Evolutionary conservation across 805 yeast genomes (phyloP).

Genomic region (Maudiozyma serrabonitensis): DNA sequence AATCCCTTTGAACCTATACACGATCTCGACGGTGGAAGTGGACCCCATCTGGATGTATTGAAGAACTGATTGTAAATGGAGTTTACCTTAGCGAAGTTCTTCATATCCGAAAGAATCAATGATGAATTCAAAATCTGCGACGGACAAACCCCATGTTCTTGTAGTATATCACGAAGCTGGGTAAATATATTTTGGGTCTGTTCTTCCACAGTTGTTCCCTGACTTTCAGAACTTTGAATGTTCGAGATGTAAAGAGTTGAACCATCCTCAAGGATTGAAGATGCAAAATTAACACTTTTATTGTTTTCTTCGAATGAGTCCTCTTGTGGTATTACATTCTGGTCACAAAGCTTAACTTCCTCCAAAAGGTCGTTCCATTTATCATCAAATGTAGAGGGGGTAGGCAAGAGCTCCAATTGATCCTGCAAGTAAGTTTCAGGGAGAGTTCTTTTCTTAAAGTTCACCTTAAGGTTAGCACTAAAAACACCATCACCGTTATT

Average conservation of each 20-base stretch:
- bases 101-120: slow-evolving; percentile 55
- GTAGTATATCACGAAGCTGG: slow-evolving; percentile 32
- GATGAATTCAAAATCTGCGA: slow-evolving; percentile 51
- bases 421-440: slow-evolving; percentile 12
- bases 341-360: not conserved
- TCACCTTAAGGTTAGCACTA: slow-evolving; percentile 49
- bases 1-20: slow-evolving; percentile 60
- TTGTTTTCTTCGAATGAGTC: slow-evolving; percentile 11
- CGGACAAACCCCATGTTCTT: slow-evolving; percentile 26
- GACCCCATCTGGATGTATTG: slow-evolving; percentile 27
- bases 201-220: slow-evolving; percentile 22
- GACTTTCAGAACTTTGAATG: slow-evolving; percentile 25
- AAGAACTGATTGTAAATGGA: slow-evolving; percentile 48
- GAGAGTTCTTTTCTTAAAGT: slow-evolving; percentile 34
- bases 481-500: slow-evolving; percentile 53
- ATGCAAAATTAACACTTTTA: slow-evolving; percentile 6
- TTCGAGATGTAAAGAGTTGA: slow-evolving; percentile 36
- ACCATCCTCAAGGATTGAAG: not conserved
- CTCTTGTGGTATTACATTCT: not conserved
- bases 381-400: slow-evolving; percentile 13
- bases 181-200: slow-evolving; percentile 45
- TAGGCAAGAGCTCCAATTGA: slow-evolving; percentile 31
- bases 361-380: slow-evolving; percentile 18
- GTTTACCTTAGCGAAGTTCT: slow-evolving; percentile 53
- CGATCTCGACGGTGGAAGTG: slow-evolving; percentile 80